phyloP scores from a whole-genome alignment of 768 basidiomycete species.

The Leccinum olivaceopallidum region DNA sequence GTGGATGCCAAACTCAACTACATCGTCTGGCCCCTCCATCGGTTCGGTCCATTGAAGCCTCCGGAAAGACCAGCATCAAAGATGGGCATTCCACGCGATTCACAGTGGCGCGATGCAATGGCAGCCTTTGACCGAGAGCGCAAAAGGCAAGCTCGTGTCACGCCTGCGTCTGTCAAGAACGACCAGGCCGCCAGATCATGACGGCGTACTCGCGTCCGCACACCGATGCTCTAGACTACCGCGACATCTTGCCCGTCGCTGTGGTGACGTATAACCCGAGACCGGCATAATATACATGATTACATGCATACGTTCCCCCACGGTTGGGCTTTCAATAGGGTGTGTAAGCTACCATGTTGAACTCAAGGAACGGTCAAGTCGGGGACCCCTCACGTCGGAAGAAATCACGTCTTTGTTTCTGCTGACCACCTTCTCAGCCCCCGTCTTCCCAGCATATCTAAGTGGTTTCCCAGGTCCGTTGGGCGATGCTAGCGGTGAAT shows the following conservation, averaged over 20 bases:
- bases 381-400: no score
- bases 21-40: slow-evolving; percentile 52
- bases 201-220: background rate
- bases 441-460: background rate
- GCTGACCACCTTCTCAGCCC: background rate
- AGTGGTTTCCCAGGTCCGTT: fast-evolving
- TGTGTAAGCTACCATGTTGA: no score
- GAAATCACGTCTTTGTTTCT: background rate
- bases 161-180: background rate
- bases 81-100: slow-evolving; percentile 22
- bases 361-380: no score
- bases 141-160: slow-evolving; percentile 26
- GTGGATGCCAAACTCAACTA: slow-evolving; percentile 51
- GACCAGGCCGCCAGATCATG: background rate
- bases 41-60: slow-evolving; percentile 40
- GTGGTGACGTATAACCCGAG: no score
- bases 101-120: slow-evolving; percentile 29
- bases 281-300: no score
- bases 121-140: slow-evolving; percentile 33
- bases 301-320: no score
- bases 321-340: no score
- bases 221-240: background rate
- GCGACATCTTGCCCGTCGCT: background rate
- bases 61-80: slow-evolving; percentile 22
- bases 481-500: no score